A percentile compares a stretch with the other conserved stretches of the same genome.
These are phyloP conservation scores for Sordariomycetes sp. DNA, from an alignment of 2,329 filamentous ascomycete genomes.

Conservation along the genomic window DNA sequence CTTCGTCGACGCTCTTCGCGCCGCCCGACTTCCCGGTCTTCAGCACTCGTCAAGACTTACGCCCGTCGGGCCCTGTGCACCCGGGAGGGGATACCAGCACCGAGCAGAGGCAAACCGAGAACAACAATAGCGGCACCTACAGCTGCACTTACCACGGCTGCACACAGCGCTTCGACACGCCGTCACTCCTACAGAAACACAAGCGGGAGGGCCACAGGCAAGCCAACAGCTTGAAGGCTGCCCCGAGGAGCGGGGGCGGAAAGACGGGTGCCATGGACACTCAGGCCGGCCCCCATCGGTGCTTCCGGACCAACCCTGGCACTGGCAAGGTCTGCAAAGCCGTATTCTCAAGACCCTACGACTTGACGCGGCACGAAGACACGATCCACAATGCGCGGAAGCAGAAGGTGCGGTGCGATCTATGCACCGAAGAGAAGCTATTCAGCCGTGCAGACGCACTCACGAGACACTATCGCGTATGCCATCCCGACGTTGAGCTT, in stretches of 20 bases:
- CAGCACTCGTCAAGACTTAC: not conserved
- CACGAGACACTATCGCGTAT: conserved; percentile 86
- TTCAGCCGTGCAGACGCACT: conserved; percentile 93
- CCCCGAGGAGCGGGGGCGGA: conserved; percentile 13
- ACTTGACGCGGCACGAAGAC: conserved; percentile 90
- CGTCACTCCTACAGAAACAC: conserved; percentile 79
- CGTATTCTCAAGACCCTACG: conserved; percentile 89
- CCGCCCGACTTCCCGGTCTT: not conserved
- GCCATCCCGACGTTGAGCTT: conserved; percentile 78
- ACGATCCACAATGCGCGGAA: conserved; percentile 94
- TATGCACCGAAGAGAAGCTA: conserved; percentile 93
- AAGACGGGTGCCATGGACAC: conserved; percentile 23
- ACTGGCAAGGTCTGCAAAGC: conserved; percentile 93
- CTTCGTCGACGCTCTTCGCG: not conserved
- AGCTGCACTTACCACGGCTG: conserved; percentile 95
- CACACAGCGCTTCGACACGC: conserved; percentile 75
- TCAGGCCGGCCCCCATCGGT: conserved; percentile 86
- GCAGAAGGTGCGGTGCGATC: conserved; percentile 82
- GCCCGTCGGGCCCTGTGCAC: not conserved
- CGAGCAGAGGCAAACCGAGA: not conserved
- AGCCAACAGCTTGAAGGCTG: conserved; percentile 37
- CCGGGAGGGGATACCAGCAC: not conserved
- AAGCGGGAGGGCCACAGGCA: conserved; percentile 87
- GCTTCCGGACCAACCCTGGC: conserved; percentile 84
- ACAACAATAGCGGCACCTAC: conserved; percentile 67